Evolutionary conservation across 2,329 filamentous ascomycete genomes (phyloP), one percentile per base, ranked within the genome.

Genomic region (Hypoxylon rubiginosum): DNA sequence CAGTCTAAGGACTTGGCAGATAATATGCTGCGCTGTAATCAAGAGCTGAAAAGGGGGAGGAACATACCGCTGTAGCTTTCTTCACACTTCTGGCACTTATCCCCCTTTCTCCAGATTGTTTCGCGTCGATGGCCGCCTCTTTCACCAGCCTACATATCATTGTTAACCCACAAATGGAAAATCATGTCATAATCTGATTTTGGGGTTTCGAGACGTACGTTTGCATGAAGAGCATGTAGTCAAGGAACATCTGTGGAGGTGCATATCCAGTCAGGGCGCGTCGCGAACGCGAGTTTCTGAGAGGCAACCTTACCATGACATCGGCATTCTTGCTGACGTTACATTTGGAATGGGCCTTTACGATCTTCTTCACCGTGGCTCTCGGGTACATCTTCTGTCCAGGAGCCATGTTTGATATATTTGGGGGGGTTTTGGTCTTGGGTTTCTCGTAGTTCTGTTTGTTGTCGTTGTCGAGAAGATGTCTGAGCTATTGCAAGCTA

Each of bases 311-410:
- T 80, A 97, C 93, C 81, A 95, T 84, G 62, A 97, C 89, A 79
- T 97, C 94, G 30, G 90, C 91, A 79, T 96, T 94, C 79, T 93
- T 96, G 82, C 90, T 93, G 68, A 97, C 80, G 69, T 87, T 91
- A 76, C 90, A 89, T 68, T 92, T 91, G 8, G 93, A 91, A 79
- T 97, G 93, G 17, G 93, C 93, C 81, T 97, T 97, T 74, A 97
- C 85, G 65, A 97, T 95, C 79, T 94, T 94, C 80, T 94, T 96
- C 73, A 97, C 85, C 0, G 92, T 96, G 17, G 88, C 90, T 68
- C 94, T 90, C 10, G 94, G 94, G 75, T 97, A 97, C 13, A 92
- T 84, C 72, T 93, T 95, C 75, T 91, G 90, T 21, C 88, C 84
- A 11, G 86, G 82, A 55, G 86, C 88, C 86, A 90, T 49, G 11